Evolutionary conservation across 805 yeast species (phyloP), one percentile per base, ranked within the genome.

Genomic region (Hanseniaspora mollemarum): DNA sequence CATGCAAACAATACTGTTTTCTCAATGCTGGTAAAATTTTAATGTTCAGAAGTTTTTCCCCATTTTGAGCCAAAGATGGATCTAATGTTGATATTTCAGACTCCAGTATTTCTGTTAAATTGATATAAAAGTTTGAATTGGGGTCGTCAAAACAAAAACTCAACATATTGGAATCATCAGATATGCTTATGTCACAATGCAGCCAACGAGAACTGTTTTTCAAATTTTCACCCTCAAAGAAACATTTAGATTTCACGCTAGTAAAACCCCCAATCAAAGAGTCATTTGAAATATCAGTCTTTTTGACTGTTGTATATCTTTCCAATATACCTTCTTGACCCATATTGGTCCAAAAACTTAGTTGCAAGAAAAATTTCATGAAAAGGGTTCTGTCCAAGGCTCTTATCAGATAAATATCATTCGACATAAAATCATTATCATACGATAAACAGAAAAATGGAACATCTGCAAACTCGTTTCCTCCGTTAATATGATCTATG

Each of bases 41-140:
- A 21, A 83, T 58, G 54, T 71, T 80, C 36, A 83, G 61, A 29
- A 75, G 72, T 57, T 79, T 78, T 2, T 81, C 75, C 43, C 73
- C 72, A 16, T 21, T n/a, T 2, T 77, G 75, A 55, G 78, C 73
- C 16, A 83, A 65, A 2, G 87, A 78, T 52, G 75, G 75, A 60
- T 83, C 83, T 18, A 81, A 60, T 53, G 76, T 75, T 51, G 83
- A 67, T 32, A 83, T 74, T 61, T 83, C 94, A 2, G 80, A 74
- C 16, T 77, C 63, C 58, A 75, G 67, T 13, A 83, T 59, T 12
- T 61, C 55, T 15, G 74, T 70, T 15, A 82, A 64, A 59, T 82
- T 77, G 5, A 83, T 63, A 1, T 83, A 70, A 61, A 77, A 80
- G 2, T 33, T 16, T 16, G n/a, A 15, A 15, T 12, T 33, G 10